Percentiles rank a stretch among this genome's conserved stretches.
Evolutionary conservation across 306 rosid species (phyloP).

Genomic region (Astragalus membranaceus): DNA sequence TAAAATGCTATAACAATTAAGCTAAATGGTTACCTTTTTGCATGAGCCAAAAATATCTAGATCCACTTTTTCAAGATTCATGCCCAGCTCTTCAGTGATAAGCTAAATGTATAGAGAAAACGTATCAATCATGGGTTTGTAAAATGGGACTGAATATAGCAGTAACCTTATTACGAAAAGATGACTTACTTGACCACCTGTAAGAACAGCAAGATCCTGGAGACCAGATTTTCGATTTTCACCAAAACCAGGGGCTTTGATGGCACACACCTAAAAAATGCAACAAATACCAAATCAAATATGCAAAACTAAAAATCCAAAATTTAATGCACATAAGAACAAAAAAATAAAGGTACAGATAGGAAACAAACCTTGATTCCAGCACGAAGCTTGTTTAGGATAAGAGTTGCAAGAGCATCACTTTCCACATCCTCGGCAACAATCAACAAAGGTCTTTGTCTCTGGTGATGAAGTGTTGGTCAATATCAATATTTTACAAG

Average conservation of each 20-base stretch:
- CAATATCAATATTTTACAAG: background rate
- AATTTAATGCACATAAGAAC: background rate
- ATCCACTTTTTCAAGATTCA: slow-evolving; percentile 90
- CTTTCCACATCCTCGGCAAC: slow-evolving; percentile 93
- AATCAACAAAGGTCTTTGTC: slow-evolving; percentile 81
- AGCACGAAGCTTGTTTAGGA: slow-evolving; percentile 93
- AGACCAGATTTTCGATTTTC: slow-evolving; percentile 79
- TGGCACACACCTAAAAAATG: slow-evolving; percentile 74
- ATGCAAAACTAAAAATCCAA: background rate
- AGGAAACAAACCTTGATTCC: slow-evolving; percentile 72
- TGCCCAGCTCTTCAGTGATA: slow-evolving; percentile 88
- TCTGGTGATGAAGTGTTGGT: slow-evolving; percentile 40
- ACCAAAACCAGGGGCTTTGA: slow-evolving; percentile 98
- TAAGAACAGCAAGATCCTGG: slow-evolving; percentile 89
- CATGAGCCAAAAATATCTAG: slow-evolving; percentile 73
- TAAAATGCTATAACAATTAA: background rate
- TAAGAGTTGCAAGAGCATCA: slow-evolving; percentile 90
- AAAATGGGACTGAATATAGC: background rate
- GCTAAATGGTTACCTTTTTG: slow-evolving; percentile 59
- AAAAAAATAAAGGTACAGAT: background rate
- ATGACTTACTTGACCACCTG: slow-evolving; percentile 74
- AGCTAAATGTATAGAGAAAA: slow-evolving; percentile 39
- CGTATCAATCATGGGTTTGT: background rate
- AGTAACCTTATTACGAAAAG: background rate
- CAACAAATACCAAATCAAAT: background rate